Base-by-base conservation (phyloP, 257 asterid species). In the Anisodus acutangulus region DNA sequence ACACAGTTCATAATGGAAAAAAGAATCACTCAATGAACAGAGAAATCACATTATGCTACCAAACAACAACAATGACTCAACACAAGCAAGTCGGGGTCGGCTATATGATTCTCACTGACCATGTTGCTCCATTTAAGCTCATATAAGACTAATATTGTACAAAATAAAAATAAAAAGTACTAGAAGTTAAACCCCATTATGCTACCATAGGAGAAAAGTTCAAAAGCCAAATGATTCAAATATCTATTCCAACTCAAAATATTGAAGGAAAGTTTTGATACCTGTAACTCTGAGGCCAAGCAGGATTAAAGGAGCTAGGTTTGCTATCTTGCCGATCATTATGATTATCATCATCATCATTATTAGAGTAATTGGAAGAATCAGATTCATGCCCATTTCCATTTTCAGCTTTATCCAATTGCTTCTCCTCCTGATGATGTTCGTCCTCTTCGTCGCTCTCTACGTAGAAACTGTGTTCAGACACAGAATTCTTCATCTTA, bases 271-370 rank as follows among this genome's bases (percentile, higher is more conserved):
- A 22, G 35, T 53, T 22, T 9, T 26, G 53, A 51, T 83, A 95
- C 98, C 98, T 92, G 89, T 94, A 95, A 93, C 98, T 95, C 80
- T 94, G 99, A 91, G 99, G 99, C 99, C 99, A 95, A 71, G 95
- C 87, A 62, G 93, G 85, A 39, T 85, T 88, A 86, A 90, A 72
- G 55, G 97, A 92, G 82, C 67, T 78, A 35, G 89, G 88, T 62
- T 85, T 88, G 88, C 94, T 88, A 58, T 86, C 92, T 11, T 83
- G 90, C 19, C 78, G 84, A 41, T 85, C 84, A 37, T 85, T 55
- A 19, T 84, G 88, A 58, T 89, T 60, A 15, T 87, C 68, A n/a
- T 88, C 68, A n/a, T 88, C 35, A 31, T 31, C 35, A 60, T 93
- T 97, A 53, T 81, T 87, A 19, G 90, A 86, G 78, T 88, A 88